Evolutionary conservation across 1,139 yeast genomes (phyloP).

Genomic region (Casaregolazyma lundiana): DNA sequence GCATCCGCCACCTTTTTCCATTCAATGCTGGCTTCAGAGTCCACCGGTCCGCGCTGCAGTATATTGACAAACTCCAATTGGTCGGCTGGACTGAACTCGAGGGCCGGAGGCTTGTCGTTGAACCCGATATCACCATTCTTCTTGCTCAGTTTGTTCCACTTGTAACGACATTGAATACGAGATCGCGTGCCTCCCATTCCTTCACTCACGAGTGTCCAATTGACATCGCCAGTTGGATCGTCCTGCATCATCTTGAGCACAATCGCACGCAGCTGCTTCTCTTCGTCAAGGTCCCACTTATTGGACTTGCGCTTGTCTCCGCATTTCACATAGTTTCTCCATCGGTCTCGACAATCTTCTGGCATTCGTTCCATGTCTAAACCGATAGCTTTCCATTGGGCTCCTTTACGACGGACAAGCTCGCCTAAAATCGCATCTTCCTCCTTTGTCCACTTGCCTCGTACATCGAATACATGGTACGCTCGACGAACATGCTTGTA

Average conservation of each 20-base stretch:
- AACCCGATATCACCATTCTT: slow-evolving; percentile 21
- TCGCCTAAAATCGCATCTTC: slow-evolving; percentile 67
- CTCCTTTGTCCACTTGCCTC: slow-evolving; percentile 84
- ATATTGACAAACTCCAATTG: slow-evolving; percentile 24
- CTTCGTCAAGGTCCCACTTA: slow-evolving; percentile 79
- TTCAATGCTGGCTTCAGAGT: slow-evolving; percentile 48
- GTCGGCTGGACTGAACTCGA: slow-evolving; percentile 37
- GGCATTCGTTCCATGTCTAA: slow-evolving; percentile 85
- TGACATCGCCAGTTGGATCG: slow-evolving; percentile 42
- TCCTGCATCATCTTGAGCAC: slow-evolving; percentile 40
- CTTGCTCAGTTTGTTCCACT: slow-evolving; percentile 78
- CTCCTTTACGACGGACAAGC: slow-evolving; percentile 61
- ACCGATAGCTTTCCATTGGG: slow-evolving; percentile 86
- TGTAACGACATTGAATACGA: slow-evolving; percentile 89
- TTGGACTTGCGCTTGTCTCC: slow-evolving; percentile 68
- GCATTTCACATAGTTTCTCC: slow-evolving; percentile 93
- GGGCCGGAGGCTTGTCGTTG: not conserved
- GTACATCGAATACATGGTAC: slow-evolving; percentile 76
- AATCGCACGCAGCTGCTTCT: slow-evolving; percentile 52
- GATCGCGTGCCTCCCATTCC: slow-evolving; percentile 84
- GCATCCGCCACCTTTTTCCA: slow-evolving; percentile 56
- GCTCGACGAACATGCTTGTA: slow-evolving; percentile 89
- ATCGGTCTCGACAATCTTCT: slow-evolving; percentile 92
- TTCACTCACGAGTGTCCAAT: slow-evolving; percentile 91
- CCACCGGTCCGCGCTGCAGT: not conserved